phyloP scores from a whole-genome alignment of 192 early-diverging fungal species.

The Linnemannia hyalina region DNA sequence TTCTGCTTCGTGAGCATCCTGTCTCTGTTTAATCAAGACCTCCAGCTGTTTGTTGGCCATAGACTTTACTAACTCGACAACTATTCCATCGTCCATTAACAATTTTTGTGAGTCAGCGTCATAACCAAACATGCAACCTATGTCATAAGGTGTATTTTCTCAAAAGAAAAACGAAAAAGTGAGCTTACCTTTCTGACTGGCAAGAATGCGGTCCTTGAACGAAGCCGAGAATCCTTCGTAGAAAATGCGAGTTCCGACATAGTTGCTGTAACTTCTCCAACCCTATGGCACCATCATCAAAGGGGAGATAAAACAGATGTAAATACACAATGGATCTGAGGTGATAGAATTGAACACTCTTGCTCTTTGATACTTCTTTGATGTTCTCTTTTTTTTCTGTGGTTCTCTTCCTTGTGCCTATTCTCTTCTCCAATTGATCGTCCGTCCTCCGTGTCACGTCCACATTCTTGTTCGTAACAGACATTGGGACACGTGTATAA shows the following conservation, averaged over 20 bases:
- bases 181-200: conserved; percentile 65
- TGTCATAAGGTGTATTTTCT: not conserved
- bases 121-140: not conserved
- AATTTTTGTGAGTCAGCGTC: not conserved
- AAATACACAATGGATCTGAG: not conserved
- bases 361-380: not conserved
- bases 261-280: conserved; percentile 83
- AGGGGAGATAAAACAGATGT: not conserved
- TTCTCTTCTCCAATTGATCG: not conserved
- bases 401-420: too few relatives aligned
- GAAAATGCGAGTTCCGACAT: conserved; percentile 77
- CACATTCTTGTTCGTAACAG: conserved; percentile 3
- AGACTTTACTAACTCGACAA: conserved; percentile 25
- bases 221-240: conserved; percentile 76
- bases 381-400: not conserved
- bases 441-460: conserved; percentile 1
- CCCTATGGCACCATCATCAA: conserved; percentile 61
- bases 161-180: not conserved
- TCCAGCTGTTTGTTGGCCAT: conserved; percentile 54
- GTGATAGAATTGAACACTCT: not conserved
- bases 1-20: conserved; percentile 56
- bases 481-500: not conserved
- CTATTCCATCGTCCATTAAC: not conserved
- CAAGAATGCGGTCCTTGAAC: conserved; percentile 72
- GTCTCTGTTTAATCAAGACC: conserved; percentile 38